Conservation (phyloP, 2,329 filamentous ascomycete genomes). For the Aspergillus neotritici region DNA sequence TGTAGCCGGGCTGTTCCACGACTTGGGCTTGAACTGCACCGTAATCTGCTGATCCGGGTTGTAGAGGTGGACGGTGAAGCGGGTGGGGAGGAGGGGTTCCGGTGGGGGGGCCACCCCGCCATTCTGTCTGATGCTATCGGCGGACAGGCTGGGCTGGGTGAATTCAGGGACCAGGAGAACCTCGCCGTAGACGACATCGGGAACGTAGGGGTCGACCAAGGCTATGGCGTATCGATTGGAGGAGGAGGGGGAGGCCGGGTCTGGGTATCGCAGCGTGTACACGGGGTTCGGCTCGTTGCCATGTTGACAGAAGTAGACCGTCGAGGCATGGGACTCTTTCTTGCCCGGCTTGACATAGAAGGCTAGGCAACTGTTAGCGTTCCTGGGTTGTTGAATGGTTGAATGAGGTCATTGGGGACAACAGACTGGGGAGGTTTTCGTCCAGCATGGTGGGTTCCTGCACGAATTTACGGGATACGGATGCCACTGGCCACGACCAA, state of each 20-base stretch:
- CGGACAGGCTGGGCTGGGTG: constrained; percentile 73
- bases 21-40: constrained; percentile 62
- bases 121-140: constrained; percentile 68
- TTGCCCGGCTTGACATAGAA: constrained; percentile 56
- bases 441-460: constrained; percentile 62
- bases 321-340: constrained; percentile 35
- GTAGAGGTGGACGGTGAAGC: constrained; percentile 83
- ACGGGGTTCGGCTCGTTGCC: constrained; percentile 74
- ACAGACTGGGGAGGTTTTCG: constrained; percentile 76
- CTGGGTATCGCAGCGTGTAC: constrained; percentile 72
- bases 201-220: constrained; percentile 73
- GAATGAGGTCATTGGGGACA: neutral
- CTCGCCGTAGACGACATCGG: constrained; percentile 80
- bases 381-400: neutral
- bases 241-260: constrained; percentile 63
- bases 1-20: constrained; percentile 71
- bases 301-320: constrained; percentile 54
- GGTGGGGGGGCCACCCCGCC: constrained; percentile 61
- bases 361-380: constrained; percentile 34
- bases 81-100: constrained; percentile 67
- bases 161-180: constrained; percentile 79
- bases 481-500: too few relatives aligned
- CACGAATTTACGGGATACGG: neutral
- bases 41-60: constrained; percentile 80
- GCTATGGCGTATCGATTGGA: constrained; percentile 83